Conservation (phyloP, 108 stramenopile genomes). For the Parietichytrium sp. region DNA sequence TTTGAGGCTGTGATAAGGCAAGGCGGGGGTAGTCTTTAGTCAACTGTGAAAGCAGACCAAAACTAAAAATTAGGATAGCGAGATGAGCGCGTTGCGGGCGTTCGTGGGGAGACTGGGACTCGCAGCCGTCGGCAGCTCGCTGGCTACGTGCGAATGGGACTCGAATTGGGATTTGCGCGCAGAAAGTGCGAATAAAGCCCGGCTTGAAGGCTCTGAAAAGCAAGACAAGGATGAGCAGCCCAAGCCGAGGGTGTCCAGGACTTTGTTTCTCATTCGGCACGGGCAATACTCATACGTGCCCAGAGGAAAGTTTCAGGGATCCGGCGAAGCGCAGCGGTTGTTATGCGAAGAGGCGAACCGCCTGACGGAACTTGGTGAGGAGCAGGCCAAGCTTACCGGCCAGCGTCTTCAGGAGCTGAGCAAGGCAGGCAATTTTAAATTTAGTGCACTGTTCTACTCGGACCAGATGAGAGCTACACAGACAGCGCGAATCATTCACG, state of each 20-base stretch:
- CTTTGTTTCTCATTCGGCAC: conserved; percentile 34
- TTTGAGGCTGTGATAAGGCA: too few species aligned
- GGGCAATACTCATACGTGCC: conserved; percentile 38
- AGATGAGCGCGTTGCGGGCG: too few species aligned
- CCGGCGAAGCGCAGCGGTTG: not conserved
- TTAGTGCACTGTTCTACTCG: conserved; percentile 67
- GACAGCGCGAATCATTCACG: conserved; percentile 38
- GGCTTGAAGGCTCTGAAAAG: too few species aligned
- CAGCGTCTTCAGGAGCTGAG: conserved; percentile 68
- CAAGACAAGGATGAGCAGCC: too few species aligned
- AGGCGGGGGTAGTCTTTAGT: too few species aligned
- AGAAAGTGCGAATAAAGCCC: too few species aligned
- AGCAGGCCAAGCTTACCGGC: conserved; percentile 79
- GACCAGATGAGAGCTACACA: conserved; percentile 46
- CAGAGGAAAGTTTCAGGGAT: not conserved
- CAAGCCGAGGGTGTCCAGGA: not conserved
- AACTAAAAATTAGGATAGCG: too few species aligned
- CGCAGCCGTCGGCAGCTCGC: too few species aligned
- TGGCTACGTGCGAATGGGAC: too few species aligned
- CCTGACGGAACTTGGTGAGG: conserved; percentile 76
- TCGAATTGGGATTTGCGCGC: too few species aligned
- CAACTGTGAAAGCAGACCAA: too few species aligned
- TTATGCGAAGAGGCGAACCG: conserved; percentile 67
- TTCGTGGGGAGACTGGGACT: too few species aligned
- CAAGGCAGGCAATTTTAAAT: conserved; percentile 1